Evolutionary conservation across 2,329 filamentous ascomycete species (phyloP).

Genomic region (Alternaria infectoria): DNA sequence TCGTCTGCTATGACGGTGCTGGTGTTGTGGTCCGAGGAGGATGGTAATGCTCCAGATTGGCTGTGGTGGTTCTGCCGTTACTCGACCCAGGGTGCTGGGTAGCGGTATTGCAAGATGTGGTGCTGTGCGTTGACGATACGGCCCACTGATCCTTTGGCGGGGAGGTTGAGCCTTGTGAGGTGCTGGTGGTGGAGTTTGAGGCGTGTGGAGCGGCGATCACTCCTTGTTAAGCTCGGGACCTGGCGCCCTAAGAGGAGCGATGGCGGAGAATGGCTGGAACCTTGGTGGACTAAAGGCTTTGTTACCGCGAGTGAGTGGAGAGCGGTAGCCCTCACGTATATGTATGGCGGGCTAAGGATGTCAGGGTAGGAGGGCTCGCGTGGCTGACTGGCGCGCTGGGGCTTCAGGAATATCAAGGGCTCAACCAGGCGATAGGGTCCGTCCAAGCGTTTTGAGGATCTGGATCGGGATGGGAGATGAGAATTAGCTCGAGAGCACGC

Average conservation of each 20-base stretch:
- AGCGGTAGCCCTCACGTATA: slow-evolving; percentile 51
- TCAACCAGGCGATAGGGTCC: slow-evolving; percentile 51
- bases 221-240: slow-evolving; percentile 58
- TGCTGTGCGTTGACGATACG: slow-evolving; percentile 42
- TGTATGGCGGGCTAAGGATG: slow-evolving; percentile 51
- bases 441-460: slow-evolving; percentile 51
- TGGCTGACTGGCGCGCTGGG: slow-evolving; percentile 51
- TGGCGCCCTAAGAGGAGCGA: slow-evolving; percentile 52
- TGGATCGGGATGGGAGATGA: slow-evolving; percentile 50
- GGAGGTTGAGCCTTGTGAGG: slow-evolving; percentile 24
- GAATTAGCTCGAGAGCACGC: slow-evolving; percentile 41
- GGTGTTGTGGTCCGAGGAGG: slow-evolving; percentile 34
- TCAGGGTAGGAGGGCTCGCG: slow-evolving; percentile 49
- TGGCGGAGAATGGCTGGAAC: slow-evolving; percentile 56
- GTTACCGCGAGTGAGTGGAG: slow-evolving; percentile 48
- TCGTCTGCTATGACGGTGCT: slow-evolving; percentile 38
- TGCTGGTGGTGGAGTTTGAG: slow-evolving; percentile 45
- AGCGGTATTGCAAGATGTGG: slow-evolving; percentile 40
- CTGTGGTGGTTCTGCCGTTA: slow-evolving; percentile 22
- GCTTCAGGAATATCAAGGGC: slow-evolving; percentile 37
- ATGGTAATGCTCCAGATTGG: slow-evolving; percentile 33
- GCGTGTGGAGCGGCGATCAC: slow-evolving; percentile 54
- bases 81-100: slow-evolving; percentile 34
- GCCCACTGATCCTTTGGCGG: slow-evolving; percentile 24
- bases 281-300: slow-evolving; percentile 49